Conservation (phyloP, 768 basidiomycete species). For the Termitomyces sp. region DNA sequence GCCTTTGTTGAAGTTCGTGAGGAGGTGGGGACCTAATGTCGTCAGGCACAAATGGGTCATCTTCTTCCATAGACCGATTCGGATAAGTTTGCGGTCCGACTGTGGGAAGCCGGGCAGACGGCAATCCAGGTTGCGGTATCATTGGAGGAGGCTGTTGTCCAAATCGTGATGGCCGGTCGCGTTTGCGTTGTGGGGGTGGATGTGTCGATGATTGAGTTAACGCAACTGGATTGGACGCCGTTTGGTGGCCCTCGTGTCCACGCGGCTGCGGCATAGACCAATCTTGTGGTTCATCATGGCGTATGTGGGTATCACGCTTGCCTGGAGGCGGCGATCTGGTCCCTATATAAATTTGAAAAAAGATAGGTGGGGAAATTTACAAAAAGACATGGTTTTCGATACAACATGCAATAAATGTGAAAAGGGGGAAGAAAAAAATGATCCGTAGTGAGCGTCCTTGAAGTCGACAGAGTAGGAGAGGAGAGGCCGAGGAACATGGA, state of each 20-base stretch:
- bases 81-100: neutral
- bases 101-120: slow-evolving; percentile 3
- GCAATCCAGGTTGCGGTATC: neutral
- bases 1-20: slow-evolving; percentile 6
- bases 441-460: slow-evolving; percentile 39
- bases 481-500: slow-evolving; percentile 22
- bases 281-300: neutral
- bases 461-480: slow-evolving; percentile 25
- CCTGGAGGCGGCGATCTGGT: slow-evolving; percentile 35
- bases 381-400: slow-evolving; percentile 17
- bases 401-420: slow-evolving; percentile 23
- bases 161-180: slow-evolving; percentile 20
- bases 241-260: slow-evolving; percentile 1
- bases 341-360: slow-evolving; percentile 39
- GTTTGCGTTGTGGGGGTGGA: slow-evolving; percentile 9
- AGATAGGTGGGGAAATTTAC: slow-evolving; percentile 11
- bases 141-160: slow-evolving; percentile 11
- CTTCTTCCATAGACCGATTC: slow-evolving; percentile 9
- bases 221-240: neutral
- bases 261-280: neutral
- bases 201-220: slow-evolving; percentile 2
- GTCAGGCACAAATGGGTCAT: slow-evolving; percentile 19
- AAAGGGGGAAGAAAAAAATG: slow-evolving; percentile 25
- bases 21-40: slow-evolving; percentile 12
- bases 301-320: slow-evolving; percentile 19